Evolutionary conservation across 352 stramenopile species (phyloP), one percentile per base, ranked within the genome.

Genomic region (Phytophthora agathidicida): DNA sequence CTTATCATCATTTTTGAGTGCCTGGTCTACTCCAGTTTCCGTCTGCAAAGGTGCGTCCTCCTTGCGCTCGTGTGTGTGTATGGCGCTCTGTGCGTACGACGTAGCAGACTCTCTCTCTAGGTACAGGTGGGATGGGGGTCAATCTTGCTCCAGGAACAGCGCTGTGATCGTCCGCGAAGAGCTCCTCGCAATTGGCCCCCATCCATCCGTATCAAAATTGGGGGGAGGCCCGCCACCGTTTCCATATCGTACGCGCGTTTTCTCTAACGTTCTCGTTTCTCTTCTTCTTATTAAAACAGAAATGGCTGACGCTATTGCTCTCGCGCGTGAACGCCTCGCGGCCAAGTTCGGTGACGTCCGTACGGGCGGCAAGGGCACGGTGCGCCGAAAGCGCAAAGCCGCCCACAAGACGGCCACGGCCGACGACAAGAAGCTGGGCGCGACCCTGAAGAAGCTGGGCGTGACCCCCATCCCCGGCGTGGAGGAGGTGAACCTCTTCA

Each of bases 401-500:
- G 89, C 89, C 19, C 85, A 97, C 82, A 98, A 96, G 82, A 87
- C 91, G 43, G 79, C 90, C 47, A 90, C 89, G 13, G 88, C 94
- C 70, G 97, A 99, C 71, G 97, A 99, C 81, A 98, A 98, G 73
- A 99, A 99, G 83, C 91, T 99, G 31, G 86, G 85, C 53, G 93
- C 88, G 22, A 96, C 96, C 36, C 79, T 99, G 23, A 99, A 99
- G 89, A 98, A 99, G 82, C 88, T 99, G 39, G 94, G 95, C 43
- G 93, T 98, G 57, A 99, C 96, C 35, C 97, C 95, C 73, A 99
- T 99, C 70, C 96, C 96, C 22, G 97, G 92, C 56, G 98, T 99
- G 51, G 97, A 99, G 75, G 97, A 99, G 75, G 97, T 99, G 37
- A 99, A 99, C 81, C 93, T 99, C 66, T 99, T 99, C 90, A 99